Base-by-base conservation (phyloP, 306 rosid species). In the Quercus mongolica region DNA sequence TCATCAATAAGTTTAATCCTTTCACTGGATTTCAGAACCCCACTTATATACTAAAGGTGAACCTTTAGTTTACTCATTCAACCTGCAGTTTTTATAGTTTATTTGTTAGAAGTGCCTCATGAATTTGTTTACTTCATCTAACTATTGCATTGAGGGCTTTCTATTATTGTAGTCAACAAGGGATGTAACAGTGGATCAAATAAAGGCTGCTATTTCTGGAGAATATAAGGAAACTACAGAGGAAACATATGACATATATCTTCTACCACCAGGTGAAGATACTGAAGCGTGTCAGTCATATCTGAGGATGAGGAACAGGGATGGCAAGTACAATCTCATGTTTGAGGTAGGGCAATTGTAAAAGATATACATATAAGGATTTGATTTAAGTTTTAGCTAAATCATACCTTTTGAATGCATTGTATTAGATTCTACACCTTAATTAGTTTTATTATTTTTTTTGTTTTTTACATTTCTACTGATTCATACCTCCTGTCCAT, bases 221-320 rank as follows among this genome's bases (percentile, higher is more conserved):
- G 91, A 93, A 74, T 87, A 87, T 82, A 88, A 86, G 76, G 99
- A 95, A 87, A 78, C 82, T 71, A 88, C 76, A 18, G 99, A 95
- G 92, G 97, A 95, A 89, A 95, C 98, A 26, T 95, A 95, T 83
- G 99, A 95, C 87, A 95, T 95, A 74, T 95, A 90, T 90, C 99
- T 95, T 75, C 89, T 95, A 74, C 99, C 99, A 56, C 99, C 99
- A 2, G 99, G 99, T 23, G 99, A 95, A 88, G 99, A 95, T 86
- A 96, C 98, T 81, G 99, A 95, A 89, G 99, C 96, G 30, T 95
- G 99, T 77, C 99, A 95, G 85, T 95, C 99, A 18, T 95, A 95
- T 91, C 87, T 95, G 76, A 93, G 99, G 87, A 95, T 95, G 99
- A 90, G 99, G 90, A 95, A 95, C 84, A 89, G 97, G 79, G 99